Base-by-base conservation (phyloP, 176 grass and related monocot genomes). In the Aegilops longissima region DNA sequence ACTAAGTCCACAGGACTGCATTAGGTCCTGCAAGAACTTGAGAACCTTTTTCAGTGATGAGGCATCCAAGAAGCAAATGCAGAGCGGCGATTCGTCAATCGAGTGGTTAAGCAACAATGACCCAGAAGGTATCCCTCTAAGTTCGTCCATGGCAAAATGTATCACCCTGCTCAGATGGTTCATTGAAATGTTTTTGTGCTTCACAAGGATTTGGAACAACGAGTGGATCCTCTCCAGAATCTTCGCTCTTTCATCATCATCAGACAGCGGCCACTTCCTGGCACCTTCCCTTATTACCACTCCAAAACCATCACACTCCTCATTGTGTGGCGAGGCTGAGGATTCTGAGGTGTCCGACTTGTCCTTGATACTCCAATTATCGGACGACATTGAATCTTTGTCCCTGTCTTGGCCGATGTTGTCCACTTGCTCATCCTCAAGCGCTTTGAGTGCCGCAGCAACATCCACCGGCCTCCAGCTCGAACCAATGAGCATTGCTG, bases 21-120 rank as follows among this genome's bases (percentile, higher is more conserved):
- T 85, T 39, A 99, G 86, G 44, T 99, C 97, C 83, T 94, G 90
- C 80, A 99, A 88, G 79, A 93, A 96, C 47, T 93, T 96, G 38
- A 87, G 63, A 31, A 99, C 76, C 81, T 91, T 91, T 62, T 9
- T 80, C 82, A 99, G 78, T 66, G 93, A 90, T 40, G 77, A 71
- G 85, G 83, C 85, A 34, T 93, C 94, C 80, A 99, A 87, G 66
- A 96, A 91, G 80, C 92, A 90, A 81, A 99, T 93, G 92, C 94
- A 90, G 72, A 92, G 83, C 24, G 92, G 97, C 0, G 94, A 94
- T 21, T 91, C 86, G 18, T 96, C 90, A 72, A 99, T 62, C 2
- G 81, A 86, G 66, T 91, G 90, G 78, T 88, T 88, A 64, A 93
- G 79, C 59, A 93, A 35, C 61, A 87, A 59, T n/a, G 94, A 86